Percentiles rank a stretch among this genome's conserved stretches.
phyloP scores from a whole-genome alignment of 768 basidiomycete genomes.

The Leccinellum rugosiceps region DNA sequence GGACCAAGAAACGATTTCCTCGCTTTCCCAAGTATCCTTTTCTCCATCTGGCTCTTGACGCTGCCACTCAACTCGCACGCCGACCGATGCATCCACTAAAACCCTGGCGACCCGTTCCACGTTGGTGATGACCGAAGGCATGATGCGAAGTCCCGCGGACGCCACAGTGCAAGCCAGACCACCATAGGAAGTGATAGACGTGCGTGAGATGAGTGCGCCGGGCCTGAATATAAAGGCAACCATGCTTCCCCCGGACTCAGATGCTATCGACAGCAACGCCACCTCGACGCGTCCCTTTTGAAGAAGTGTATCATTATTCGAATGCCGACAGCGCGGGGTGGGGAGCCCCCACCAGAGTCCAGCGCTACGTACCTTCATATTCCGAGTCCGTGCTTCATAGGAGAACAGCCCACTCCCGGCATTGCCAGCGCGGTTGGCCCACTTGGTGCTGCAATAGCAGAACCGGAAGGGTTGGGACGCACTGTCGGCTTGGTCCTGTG shows the following conservation, averaged over 20 bases:
- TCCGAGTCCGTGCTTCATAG: conserved; percentile 17
- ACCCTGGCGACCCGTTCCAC: conserved; percentile 20
- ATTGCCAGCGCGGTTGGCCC: conserved; percentile 16
- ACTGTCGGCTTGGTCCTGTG: not conserved
- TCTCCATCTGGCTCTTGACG: conserved; percentile 8
- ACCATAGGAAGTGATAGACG: conserved; percentile 11
- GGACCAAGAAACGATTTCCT: conserved; percentile 26
- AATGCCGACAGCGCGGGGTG: not conserved
- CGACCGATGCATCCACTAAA: conserved; percentile 27
- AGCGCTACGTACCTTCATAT: conserved; percentile 21
- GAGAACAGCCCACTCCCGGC: conserved; percentile 12
- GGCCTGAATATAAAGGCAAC: conserved; percentile 22
- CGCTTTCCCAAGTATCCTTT: conserved; percentile 28
- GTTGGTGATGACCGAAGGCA: conserved; percentile 23
- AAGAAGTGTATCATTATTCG: too few species aligned
- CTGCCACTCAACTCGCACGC: conserved; percentile 27
- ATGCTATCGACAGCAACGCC: conserved; percentile 12
- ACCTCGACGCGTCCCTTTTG: conserved; percentile 23
- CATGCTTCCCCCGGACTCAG: conserved; percentile 12
- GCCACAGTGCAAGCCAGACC: conserved; percentile 18
- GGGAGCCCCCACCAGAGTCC: not conserved
- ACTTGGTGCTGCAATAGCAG: conserved; percentile 27
- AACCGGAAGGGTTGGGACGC: conserved; percentile 18
- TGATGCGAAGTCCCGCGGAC: conserved; percentile 14
- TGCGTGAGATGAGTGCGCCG: conserved; percentile 12